Evolutionary conservation across 441 rosid species (phyloP), one percentile per base, ranked within the genome.

Genomic region (Mallotus repandus): DNA sequence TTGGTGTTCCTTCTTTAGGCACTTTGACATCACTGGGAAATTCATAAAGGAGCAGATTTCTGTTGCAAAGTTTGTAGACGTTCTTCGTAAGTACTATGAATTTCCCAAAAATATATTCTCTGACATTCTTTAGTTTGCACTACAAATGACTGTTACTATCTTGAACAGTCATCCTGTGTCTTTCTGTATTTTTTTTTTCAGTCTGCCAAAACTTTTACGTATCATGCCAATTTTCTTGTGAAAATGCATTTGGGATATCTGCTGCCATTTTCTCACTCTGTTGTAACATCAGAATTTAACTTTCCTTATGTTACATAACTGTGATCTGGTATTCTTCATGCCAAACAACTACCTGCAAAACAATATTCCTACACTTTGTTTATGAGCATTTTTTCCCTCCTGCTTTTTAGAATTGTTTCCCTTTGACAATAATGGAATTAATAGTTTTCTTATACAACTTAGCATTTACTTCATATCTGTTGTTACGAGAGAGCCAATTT

Each of bases 1-100:
- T 54, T 65, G 55, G 8, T 46, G 45, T 73, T 77, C 53, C 29
- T 76, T 76, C 77, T 79, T 59, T 79, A 96, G 99, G 91, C 87
- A 93, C 82, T 93, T 93, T 81, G 87, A 87, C 81, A 80, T 81
- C 62, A 72, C 84, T 78, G 88, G 85, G 78, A 85, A 84, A 73
- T 86, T 76, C 78, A 84, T 89, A 78, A 84, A 83, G 88, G 78
- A 85, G 71, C 85, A 84, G 62, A 80, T 86, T 78, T 79, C 93
- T 73, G 84, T 89, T 45, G 77, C 85, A 56, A 85, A 87, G 74
- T 86, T 96, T 70, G 80, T 91, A 75, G 79, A 77, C 69, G 74
- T 83, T 75, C 85, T 91, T 46, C 82, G 97, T 93, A 86, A 88
- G 96, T 87, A 70, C 65, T 58, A 56, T 81, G 62, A 35, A 74